phyloP scores from a whole-genome alignment of 176 grass and related monocot species.

The Carex scoparia region DNA sequence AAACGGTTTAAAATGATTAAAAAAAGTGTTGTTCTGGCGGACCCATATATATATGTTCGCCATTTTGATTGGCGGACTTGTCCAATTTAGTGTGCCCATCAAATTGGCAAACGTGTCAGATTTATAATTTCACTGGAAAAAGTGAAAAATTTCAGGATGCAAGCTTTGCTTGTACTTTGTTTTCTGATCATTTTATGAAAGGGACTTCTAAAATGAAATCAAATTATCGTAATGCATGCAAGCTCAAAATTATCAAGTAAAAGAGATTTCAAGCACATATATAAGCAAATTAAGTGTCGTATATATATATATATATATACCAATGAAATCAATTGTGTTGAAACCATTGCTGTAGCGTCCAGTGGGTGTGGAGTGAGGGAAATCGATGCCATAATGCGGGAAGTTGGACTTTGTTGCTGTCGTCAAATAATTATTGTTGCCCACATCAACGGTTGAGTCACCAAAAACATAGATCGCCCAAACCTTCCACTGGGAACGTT shows the following conservation, averaged over 20 bases:
- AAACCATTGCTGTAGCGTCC: constrained; percentile 78
- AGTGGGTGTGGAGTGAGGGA: constrained; percentile 42
- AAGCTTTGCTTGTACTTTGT: background rate
- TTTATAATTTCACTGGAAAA: too few species aligned
- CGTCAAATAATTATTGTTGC: constrained; percentile 51
- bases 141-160: too few species aligned
- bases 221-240: background rate
- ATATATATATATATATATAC: constrained; percentile 1
- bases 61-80: too few species aligned
- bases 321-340: constrained; percentile 53
- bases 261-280: background rate
- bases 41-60: too few species aligned
- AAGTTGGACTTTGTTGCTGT: constrained; percentile 48
- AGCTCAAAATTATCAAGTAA: background rate
- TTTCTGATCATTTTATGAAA: background rate
- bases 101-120: too few species aligned
- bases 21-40: too few species aligned
- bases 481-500: constrained; percentile 14
- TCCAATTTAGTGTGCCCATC: too few species aligned
- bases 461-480: constrained; percentile 69
- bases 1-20: too few species aligned
- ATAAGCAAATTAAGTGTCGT: background rate
- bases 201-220: background rate
- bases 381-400: constrained; percentile 69
- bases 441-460: constrained; percentile 63